Evolutionary conservation across 1,284 basidiomycete genomes (phyloP).

Genomic region (Cutaneotrichosporon sp.): DNA sequence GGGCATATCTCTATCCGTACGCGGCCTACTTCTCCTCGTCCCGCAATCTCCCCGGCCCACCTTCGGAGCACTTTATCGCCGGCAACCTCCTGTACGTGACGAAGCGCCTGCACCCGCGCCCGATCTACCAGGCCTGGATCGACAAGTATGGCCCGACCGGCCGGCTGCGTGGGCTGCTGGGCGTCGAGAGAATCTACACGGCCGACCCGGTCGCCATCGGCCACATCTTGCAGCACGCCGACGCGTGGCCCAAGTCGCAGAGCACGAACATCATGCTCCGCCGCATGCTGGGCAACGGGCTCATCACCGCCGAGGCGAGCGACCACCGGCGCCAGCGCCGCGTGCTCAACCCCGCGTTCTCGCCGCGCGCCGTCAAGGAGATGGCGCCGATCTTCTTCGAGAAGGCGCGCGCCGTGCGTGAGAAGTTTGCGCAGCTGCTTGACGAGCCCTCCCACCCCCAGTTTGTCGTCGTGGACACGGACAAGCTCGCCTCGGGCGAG

Average conservation of each 20-base stretch:
- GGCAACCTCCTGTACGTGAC: slow-evolving; percentile 7
- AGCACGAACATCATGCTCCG: slow-evolving; percentile 58
- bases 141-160: slow-evolving; percentile 26
- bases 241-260: slow-evolving; percentile 67
- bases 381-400: slow-evolving; percentile 63
- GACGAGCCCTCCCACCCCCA: slow-evolving; percentile 54
- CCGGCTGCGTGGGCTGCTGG: background rate
- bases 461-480: slow-evolving; percentile 13
- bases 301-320: slow-evolving; percentile 54
- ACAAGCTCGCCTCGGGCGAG: too few species aligned
- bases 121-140: slow-evolving; percentile 22
- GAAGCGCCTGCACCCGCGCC: background rate
- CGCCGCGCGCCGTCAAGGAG: slow-evolving; percentile 37
- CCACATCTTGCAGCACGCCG: slow-evolving; percentile 63
- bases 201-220: slow-evolving; percentile 63
- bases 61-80: slow-evolving; percentile 1
- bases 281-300: slow-evolving; percentile 4
- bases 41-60: slow-evolving; percentile 9
- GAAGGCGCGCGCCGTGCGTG: slow-evolving; percentile 55
- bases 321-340: slow-evolving; percentile 60
- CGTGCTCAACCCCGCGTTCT: slow-evolving; percentile 55
- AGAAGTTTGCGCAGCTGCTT: slow-evolving; percentile 61
- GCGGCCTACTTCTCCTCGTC: background rate
- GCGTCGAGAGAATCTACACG: slow-evolving; percentile 52
- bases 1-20: slow-evolving; percentile 2